phyloP scores from a whole-genome alignment of 345 rosid species.

The Rhodamnia rubescens region DNA sequence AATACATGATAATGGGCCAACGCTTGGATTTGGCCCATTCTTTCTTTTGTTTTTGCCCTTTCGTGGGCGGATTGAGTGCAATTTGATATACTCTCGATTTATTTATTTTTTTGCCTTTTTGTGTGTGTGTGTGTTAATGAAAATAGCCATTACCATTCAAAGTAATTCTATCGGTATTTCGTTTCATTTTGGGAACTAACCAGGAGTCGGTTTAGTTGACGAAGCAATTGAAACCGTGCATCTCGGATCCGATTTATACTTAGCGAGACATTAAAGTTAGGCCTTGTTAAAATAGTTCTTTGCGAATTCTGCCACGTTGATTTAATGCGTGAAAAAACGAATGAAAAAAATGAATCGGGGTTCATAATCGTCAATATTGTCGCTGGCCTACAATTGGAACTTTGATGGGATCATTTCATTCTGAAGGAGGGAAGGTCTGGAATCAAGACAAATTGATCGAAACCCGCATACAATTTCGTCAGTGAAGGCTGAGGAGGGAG shows the following conservation, averaged over 20 bases:
- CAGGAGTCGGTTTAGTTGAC: neutral
- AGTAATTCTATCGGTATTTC: neutral
- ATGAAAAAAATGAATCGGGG: no score
- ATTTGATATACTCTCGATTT: neutral
- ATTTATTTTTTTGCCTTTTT: no score
- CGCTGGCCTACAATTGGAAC: neutral
- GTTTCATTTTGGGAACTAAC: neutral
- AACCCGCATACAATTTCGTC: no score
- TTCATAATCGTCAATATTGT: no score
- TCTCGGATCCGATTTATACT: neutral
- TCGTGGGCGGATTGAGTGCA: neutral
- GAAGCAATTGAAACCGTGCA: neutral
- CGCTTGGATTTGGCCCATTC: no score
- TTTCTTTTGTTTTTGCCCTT: neutral
- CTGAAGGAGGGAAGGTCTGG: neutral
- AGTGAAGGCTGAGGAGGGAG: neutral
- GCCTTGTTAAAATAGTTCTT: no score
- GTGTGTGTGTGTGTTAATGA: no score
- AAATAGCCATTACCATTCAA: neutral
- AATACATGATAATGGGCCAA: neutral
- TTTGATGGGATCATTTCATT: neutral
- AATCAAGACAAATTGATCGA: neutral
- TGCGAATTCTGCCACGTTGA: neutral
- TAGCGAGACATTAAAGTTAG: neutral
- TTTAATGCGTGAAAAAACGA: no score